A percentile compares a stretch with the other conserved stretches of the same genome.
Conservation (phyloP, 192 early-diverging fungal species). For the Rhizoclosmatium globosum region DNA sequence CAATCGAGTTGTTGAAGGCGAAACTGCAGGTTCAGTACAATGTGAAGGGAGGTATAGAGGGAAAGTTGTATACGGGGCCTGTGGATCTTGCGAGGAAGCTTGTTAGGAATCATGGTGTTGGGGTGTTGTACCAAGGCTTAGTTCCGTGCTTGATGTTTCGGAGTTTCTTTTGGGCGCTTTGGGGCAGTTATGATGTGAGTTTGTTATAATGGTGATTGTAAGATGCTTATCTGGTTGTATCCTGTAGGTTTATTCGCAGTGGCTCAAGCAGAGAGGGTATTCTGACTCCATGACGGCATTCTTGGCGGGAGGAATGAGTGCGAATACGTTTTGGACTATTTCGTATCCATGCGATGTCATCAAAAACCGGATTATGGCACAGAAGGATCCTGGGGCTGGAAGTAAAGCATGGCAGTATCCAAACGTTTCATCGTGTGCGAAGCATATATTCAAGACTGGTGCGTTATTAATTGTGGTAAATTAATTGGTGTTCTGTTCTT, state of each 20-base stretch:
- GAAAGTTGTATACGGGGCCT: constrained; percentile 77
- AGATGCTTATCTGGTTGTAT: neutral
- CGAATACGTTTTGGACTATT: constrained; percentile 90
- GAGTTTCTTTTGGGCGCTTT: constrained; percentile 83
- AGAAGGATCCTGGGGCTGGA: constrained; percentile 56
- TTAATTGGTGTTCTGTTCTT: no score
- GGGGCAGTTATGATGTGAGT: constrained; percentile 72
- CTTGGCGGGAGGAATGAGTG: constrained; percentile 75
- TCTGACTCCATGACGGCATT: constrained; percentile 47
- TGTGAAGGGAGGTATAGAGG: constrained; percentile 48
- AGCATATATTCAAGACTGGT: constrained; percentile 55
- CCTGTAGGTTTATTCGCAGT: constrained; percentile 60
- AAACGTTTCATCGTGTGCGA: constrained; percentile 58
- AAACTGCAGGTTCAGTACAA: constrained; percentile 90
- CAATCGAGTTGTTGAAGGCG: constrained; percentile 95
- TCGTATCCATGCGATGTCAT: constrained; percentile 86
- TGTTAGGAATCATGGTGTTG: constrained; percentile 76
- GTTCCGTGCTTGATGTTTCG: constrained; percentile 84
- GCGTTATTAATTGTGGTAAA: no score
- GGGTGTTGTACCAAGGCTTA: constrained; percentile 87
- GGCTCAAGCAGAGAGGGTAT: constrained; percentile 57
- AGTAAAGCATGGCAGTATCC: constrained; percentile 58
- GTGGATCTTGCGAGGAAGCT: constrained; percentile 84
- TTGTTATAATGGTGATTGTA: neutral
- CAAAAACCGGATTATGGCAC: constrained; percentile 95